A percentile compares a stretch with the other conserved stretches of the same genome.
phyloP scores from a whole-genome alignment of 805 yeast species.

The Candida tallmaniae region DNA sequence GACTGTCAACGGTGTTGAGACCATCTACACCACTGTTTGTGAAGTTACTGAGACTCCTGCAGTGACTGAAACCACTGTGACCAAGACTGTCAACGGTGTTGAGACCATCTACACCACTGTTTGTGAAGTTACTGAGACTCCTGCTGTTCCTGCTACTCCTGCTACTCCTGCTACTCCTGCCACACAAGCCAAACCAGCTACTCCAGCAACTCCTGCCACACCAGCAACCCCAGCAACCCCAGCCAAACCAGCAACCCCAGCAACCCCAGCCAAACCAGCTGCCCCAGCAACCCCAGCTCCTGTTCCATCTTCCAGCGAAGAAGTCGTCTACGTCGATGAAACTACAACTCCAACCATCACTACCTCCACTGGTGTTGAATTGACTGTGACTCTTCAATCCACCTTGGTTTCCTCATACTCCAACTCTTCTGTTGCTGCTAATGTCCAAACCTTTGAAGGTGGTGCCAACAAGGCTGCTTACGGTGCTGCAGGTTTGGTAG shows the following conservation, averaged over 20 bases:
- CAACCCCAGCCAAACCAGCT: too few relatives aligned
- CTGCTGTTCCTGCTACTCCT: conserved; percentile 24
- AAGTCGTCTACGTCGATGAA: conserved; percentile 38
- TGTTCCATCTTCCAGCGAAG: conserved; percentile 13
- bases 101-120: conserved; percentile 34
- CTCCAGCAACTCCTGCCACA: conserved; percentile 7
- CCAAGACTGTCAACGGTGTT: conserved; percentile 29
- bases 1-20: conserved; percentile 29
- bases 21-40: conserved; percentile 35
- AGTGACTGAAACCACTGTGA: conserved; percentile 16
- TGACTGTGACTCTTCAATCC: conserved; percentile 34
- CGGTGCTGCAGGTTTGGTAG: conserved; percentile 40
- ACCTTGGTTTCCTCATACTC: conserved; percentile 33
- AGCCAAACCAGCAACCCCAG: too few relatives aligned
- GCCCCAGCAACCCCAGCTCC: conserved; percentile 12
- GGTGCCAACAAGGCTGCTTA: conserved; percentile 24
- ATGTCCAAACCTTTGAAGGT: conserved; percentile 25
- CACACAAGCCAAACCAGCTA: conserved; percentile 2
- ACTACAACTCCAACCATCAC: conserved; percentile 48
- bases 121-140: conserved; percentile 13
- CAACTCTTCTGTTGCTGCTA: conserved; percentile 18
- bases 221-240: conserved; percentile 11
- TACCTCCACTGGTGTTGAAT: conserved; percentile 43
- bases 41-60: conserved; percentile 23
- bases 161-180: conserved; percentile 19